phyloP scores from a whole-genome alignment of 139 green algal species.

The Eudorina sp. region DNA sequence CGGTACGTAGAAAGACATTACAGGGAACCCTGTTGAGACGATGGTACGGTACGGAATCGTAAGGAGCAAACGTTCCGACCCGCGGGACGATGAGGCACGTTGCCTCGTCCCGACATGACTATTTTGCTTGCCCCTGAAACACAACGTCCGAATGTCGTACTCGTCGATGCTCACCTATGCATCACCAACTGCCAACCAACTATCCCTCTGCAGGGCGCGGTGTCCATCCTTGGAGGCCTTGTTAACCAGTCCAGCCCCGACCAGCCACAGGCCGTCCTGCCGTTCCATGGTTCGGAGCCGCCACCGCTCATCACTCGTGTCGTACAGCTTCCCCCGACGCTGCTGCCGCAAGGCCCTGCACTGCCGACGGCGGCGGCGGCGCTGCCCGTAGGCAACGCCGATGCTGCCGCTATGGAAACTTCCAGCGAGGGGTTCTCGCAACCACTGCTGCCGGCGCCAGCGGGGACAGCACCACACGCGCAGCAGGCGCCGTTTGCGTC shows the following conservation, averaged over 20 bases:
- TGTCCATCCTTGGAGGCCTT: constrained; percentile 40
- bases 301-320: constrained; percentile 33
- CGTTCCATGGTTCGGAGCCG: constrained; percentile 34
- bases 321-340: constrained; percentile 30
- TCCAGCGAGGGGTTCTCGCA: not conserved
- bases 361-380: too few species aligned
- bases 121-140: too few species aligned
- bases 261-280: constrained; percentile 18
- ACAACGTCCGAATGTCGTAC: too few species aligned
- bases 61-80: too few species aligned
- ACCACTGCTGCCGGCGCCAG: not conserved
- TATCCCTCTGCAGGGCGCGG: constrained; percentile 15
- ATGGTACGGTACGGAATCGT: too few species aligned
- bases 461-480: not conserved
- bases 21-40: too few species aligned
- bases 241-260: not conserved
- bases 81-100: too few species aligned
- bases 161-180: not conserved
- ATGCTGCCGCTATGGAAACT: not conserved
- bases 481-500: not conserved
- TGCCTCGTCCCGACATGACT: too few species aligned
- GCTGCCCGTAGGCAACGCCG: not conserved
- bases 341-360: not conserved
- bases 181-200: not conserved
- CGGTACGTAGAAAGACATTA: too few species aligned